Percentiles rank a stretch among this genome's conserved stretches.
Conservation (phyloP, 495 filamentous ascomycete genomes). For the Oleoguttula mirabilis region DNA sequence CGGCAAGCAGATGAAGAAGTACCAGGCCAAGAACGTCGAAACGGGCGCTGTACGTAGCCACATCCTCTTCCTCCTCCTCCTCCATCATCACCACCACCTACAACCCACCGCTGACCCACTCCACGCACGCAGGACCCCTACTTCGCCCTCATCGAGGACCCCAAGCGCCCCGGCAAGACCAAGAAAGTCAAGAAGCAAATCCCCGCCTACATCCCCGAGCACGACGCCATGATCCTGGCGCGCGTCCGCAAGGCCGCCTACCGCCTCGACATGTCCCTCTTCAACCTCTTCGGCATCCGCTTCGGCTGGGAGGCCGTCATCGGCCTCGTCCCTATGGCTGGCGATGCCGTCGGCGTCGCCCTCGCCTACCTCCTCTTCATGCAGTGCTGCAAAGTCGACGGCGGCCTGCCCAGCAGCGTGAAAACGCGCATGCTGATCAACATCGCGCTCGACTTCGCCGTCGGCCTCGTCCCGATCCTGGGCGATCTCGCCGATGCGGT, state of each 20-base stretch:
- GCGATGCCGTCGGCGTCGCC: constrained; percentile 60
- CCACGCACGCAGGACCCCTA: constrained; percentile 29
- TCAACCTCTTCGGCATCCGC: constrained; percentile 59
- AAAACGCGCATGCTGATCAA: constrained; percentile 62
- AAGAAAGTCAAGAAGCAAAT: constrained; percentile 35
- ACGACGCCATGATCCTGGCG: constrained; percentile 69
- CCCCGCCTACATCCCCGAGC: constrained; percentile 48
- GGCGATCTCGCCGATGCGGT: constrained; percentile 68
- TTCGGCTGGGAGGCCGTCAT: constrained; percentile 79
- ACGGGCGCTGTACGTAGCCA: constrained; percentile 17
- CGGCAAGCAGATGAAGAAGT: constrained; percentile 27
- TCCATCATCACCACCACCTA: constrained; percentile 1
- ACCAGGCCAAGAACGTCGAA: constrained; percentile 26
- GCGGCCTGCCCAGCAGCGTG: constrained; percentile 48
- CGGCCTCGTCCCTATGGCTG: constrained; percentile 61
- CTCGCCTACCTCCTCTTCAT: constrained; percentile 58
- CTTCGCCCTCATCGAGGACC: constrained; percentile 27
- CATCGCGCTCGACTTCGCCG: constrained; percentile 60
- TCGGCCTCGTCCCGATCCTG: constrained; percentile 74
- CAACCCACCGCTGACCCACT: neutral
- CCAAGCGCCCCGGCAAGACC: constrained; percentile 23
- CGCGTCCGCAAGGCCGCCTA: constrained; percentile 73
- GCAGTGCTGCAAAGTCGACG: constrained; percentile 55
- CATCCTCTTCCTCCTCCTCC: too few species aligned
- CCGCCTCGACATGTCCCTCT: constrained; percentile 64